These are phyloP conservation scores for Pseudofabraea citricarpa DNA, from an alignment of 2,329 filamentous ascomycete genomes.

Conservation along the genomic window DNA sequence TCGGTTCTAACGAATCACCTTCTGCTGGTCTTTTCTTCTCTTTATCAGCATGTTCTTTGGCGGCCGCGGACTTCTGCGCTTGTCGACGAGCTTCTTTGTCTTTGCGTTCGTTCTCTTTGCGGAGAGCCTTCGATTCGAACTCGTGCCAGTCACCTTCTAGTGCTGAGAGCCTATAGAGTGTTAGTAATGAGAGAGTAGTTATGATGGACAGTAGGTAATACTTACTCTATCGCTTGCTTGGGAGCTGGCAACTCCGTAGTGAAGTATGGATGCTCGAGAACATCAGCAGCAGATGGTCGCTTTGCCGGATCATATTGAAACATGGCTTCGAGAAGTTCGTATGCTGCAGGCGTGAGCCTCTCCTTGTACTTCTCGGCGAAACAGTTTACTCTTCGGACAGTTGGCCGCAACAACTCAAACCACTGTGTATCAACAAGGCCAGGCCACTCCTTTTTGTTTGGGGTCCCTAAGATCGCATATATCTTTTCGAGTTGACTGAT, in stretches of 20 bases:
- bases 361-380: conserved; percentile 83
- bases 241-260: conserved; percentile 72
- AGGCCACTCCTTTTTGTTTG: conserved; percentile 80
- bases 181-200: conserved; percentile 23
- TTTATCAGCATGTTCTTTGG: conserved; percentile 16
- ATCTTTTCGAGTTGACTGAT: conserved; percentile 95
- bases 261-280: conserved; percentile 87
- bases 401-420: conserved; percentile 87
- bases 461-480: conserved; percentile 88
- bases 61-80: conserved; percentile 23
- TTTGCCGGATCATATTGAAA: conserved; percentile 84
- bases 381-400: conserved; percentile 63
- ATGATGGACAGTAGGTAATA: conserved; percentile 21
- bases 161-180: conserved; percentile 52
- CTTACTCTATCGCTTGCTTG: conserved; percentile 76
- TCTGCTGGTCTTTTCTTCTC: conserved; percentile 25
- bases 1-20: conserved; percentile 16
- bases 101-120: conserved; percentile 77
- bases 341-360: conserved; percentile 71
- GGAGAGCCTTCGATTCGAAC: conserved; percentile 91
- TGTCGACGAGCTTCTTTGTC: conserved; percentile 36
- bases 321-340: conserved; percentile 78
- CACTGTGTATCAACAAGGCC: conserved; percentile 90
- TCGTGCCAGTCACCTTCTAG: conserved; percentile 97
- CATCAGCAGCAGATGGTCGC: conserved; percentile 77